Base-by-base conservation (phyloP, 1,139 yeast species). In the Geotrichum citri-aurantii region DNA sequence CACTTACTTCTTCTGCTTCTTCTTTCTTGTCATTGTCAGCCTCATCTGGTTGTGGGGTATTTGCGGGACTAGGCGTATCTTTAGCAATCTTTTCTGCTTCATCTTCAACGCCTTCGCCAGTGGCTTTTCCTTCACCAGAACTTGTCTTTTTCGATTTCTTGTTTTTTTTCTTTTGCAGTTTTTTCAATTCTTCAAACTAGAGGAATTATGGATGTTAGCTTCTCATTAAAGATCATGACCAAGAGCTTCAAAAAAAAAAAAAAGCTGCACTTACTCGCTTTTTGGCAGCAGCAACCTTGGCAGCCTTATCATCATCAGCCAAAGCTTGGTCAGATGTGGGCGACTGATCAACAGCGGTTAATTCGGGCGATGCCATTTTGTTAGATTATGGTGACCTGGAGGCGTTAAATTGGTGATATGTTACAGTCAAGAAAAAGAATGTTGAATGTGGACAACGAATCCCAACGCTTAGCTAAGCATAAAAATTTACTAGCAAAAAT, bases 221-320 rank as follows among this genome's bases (percentile, higher is more conserved):
- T 23, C 29, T 23, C 14, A 19, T 17, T 12, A 8, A 14, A 19
- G 19, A 33, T 23, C 17, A 37, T n/a, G 17, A 37, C 1, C 6
- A n/a, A 5, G 14, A 37, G n/a, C 17, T 14, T 37, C 19, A 48
- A 6, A 24, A 17, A 1, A 48, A 24, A 19, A 19, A 50, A 14
- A 19, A 10, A 7, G 7, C 29, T 5, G 7, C 11, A 59, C 67
- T n/a, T 62, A 72, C 77, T 69, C 81, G 79, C 73, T 82, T 83
- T 66, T 83, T 78, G 14, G 89, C 89, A 1, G 83, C 83, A 62
- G 83, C 87, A 55, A 85, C 74, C 69, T 83, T 78, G 66, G 82
- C 85, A 60, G 81, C 84, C 63, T 81, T 80, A 46, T 71, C 63
- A 42, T 56, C 59, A 23, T 55, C 62, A n/a, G 37, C 52, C 17